Evolutionary conservation across 208 protist genomes (phyloP).

Genomic region (Porcisia hertigi): DNA sequence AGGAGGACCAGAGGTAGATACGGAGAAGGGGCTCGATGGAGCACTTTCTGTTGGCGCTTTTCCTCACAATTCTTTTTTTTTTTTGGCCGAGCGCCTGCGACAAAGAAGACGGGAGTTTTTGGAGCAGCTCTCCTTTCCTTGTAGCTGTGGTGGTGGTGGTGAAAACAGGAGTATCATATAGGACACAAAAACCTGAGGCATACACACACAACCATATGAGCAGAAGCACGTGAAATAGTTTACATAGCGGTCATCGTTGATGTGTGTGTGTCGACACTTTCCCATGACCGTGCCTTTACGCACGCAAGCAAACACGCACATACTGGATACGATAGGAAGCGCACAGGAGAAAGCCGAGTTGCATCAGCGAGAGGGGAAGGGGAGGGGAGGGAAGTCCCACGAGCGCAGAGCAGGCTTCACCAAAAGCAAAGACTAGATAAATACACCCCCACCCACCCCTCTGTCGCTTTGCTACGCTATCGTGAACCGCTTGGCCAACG

Average conservation of each 20-base stretch:
- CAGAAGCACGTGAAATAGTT: not conserved
- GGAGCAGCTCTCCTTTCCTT: not conserved
- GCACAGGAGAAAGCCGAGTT: not conserved
- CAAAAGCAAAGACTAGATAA: not conserved
- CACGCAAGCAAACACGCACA: too few relatives aligned
- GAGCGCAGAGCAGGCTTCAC: not conserved
- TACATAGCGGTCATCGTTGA: not conserved
- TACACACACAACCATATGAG: not conserved
- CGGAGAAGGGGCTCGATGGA: not conserved
- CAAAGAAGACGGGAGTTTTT: not conserved
- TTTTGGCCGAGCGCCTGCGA: not conserved
- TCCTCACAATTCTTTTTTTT: not conserved
- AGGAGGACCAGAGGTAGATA: not conserved
- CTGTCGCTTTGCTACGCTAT: not conserved
- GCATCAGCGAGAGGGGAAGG: not conserved
- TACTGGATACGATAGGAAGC: not conserved
- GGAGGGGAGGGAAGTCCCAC: too few relatives aligned
- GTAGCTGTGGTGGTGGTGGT: not conserved
- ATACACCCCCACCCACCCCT: not conserved
- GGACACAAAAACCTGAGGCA: not conserved
- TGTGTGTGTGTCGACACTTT: too few relatives aligned
- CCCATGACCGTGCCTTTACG: not conserved
- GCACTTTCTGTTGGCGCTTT: not conserved
- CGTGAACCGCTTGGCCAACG: slow-evolving; percentile 16
- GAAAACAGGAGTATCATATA: not conserved